Percentiles rank a stretch among this genome's conserved stretches.
Evolutionary conservation across 331 rosid species (phyloP).

Genomic region (Rosa hybrid): DNA sequence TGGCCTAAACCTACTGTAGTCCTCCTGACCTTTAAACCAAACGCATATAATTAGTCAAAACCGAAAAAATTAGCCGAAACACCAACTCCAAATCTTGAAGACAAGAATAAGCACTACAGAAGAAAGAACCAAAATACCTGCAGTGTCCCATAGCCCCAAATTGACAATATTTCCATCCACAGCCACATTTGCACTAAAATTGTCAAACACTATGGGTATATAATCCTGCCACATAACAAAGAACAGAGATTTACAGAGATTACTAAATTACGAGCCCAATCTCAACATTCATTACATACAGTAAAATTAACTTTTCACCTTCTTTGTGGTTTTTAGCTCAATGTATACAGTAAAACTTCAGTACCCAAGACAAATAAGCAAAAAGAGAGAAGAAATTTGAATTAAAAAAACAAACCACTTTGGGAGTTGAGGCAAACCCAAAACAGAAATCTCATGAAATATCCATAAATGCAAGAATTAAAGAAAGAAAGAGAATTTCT

Average conservation of each 20-base stretch:
- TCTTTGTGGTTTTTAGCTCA: neutral
- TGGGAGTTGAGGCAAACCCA: neutral
- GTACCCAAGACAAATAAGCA: too few species aligned
- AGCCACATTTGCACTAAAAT: conserved; percentile 94
- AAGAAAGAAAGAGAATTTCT: conserved; percentile 9
- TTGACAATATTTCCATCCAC: conserved; percentile 92
- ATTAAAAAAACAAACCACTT: neutral
- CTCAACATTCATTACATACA: neutral
- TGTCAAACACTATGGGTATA: conserved; percentile 92
- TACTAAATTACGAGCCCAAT: neutral
- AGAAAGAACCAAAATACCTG: conserved; percentile 53
- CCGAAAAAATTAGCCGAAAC: conserved; percentile 9
- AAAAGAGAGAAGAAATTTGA: neutral
- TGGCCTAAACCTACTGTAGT: conserved; percentile 97
- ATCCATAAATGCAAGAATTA: conserved; percentile 15
- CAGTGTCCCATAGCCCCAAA: conserved; percentile 98
- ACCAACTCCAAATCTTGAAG: conserved; percentile 10
- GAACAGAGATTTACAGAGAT: neutral
- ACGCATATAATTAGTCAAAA: neutral
- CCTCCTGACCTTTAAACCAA: conserved; percentile 82
- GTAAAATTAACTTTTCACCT: neutral
- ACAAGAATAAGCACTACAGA: neutral
- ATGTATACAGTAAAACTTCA: too few species aligned
- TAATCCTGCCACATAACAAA: conserved; percentile 62
- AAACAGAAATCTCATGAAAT: conserved; percentile 9